Conservation (phyloP, 148 eudicot genomes). For the Vaccinium myrtillus region DNA sequence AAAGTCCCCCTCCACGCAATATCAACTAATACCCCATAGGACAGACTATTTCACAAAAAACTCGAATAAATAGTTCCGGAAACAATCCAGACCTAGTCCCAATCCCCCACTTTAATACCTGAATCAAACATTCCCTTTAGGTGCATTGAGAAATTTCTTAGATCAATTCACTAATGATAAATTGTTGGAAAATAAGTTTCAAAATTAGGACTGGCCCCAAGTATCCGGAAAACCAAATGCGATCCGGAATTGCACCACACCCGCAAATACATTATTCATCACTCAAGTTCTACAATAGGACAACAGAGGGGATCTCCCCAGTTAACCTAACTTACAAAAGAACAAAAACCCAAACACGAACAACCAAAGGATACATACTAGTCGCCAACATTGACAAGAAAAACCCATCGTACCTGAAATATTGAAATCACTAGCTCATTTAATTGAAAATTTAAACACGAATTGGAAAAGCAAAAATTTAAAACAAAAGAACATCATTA, state of each 20-base stretch:
- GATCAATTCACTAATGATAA: background rate
- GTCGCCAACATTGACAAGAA: conserved; percentile 95
- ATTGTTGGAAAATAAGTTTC: background rate
- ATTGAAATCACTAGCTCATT: conserved; percentile 15
- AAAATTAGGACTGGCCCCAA: background rate
- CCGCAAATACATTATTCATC: background rate
- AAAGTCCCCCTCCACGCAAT: background rate
- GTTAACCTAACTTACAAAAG: background rate
- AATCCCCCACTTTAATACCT: background rate
- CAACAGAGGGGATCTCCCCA: background rate
- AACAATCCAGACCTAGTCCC: background rate
- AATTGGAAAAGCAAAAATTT: background rate
- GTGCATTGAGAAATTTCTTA: background rate
- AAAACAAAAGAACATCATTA: background rate
- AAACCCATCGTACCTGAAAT: conserved; percentile 93
- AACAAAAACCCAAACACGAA: background rate
- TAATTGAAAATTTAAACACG: background rate
- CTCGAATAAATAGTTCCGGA: background rate
- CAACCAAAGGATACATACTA: conserved; percentile 78
- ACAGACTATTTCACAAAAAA: background rate
- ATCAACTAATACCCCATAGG: background rate
- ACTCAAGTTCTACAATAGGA: background rate
- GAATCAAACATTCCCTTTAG: background rate
- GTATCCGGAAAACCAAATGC: background rate
- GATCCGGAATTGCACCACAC: background rate